phyloP scores from a whole-genome alignment of 352 stramenopile species.

The Pythium biforme region DNA sequence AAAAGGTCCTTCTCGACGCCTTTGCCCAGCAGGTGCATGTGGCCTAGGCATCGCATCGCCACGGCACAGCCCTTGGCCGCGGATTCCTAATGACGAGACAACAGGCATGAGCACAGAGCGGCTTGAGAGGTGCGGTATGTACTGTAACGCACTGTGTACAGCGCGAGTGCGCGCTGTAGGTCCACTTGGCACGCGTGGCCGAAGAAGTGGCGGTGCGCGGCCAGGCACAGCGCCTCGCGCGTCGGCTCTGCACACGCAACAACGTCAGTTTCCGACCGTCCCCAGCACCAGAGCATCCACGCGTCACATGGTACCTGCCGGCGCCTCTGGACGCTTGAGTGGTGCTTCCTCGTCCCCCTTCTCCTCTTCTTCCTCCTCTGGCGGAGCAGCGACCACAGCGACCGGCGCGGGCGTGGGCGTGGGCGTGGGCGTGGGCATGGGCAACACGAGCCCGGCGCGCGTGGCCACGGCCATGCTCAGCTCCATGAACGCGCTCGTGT shows the following conservation, averaged over 20 bases:
- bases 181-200: slow-evolving; percentile 46
- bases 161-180: slow-evolving; percentile 37
- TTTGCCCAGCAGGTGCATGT: slow-evolving; percentile 52
- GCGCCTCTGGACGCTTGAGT: too few relatives aligned
- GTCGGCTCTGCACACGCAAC: slow-evolving; percentile 6
- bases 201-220: slow-evolving; percentile 66
- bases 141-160: slow-evolving; percentile 48
- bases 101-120: too few relatives aligned
- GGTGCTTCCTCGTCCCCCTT: not conserved
- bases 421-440: slow-evolving; percentile 30
- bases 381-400: not conserved
- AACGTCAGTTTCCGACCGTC: not conserved
- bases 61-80: slow-evolving; percentile 39
- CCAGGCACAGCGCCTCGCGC: slow-evolving; percentile 43
- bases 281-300: too few relatives aligned
- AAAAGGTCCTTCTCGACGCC: slow-evolving; percentile 54
- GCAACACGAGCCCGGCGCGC: slow-evolving; percentile 45
- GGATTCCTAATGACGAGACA: slow-evolving; percentile 35
- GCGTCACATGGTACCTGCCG: not conserved
- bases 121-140: not conserved
- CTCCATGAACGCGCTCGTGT: slow-evolving; percentile 82
- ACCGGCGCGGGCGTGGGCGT: slow-evolving; percentile 5
- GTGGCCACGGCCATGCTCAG: slow-evolving; percentile 69
- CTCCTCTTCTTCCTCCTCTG: slow-evolving; percentile 6
- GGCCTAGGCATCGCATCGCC: slow-evolving; percentile 61